A percentile compares a stretch with the other conserved stretches of the same genome.
Evolutionary conservation across 805 yeast genomes (phyloP).

Genomic region (Pichia membranifaciens): DNA sequence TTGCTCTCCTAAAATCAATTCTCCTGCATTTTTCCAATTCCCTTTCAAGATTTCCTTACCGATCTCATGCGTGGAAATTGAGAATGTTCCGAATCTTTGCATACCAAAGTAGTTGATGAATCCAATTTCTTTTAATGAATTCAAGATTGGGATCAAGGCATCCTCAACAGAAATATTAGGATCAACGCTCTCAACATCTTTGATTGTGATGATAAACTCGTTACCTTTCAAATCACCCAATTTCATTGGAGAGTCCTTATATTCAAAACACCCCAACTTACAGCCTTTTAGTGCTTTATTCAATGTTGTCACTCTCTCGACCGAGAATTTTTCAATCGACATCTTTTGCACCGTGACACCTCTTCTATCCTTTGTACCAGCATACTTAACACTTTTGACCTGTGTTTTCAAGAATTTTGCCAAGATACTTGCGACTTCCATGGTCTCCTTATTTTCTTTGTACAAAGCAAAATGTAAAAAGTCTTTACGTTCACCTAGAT

Average conservation of each 20-base stretch:
- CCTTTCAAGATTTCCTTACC: constrained; percentile 68
- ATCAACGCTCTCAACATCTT: constrained; percentile 52
- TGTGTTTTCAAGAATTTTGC: constrained; percentile 71
- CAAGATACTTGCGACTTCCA: constrained; percentile 82
- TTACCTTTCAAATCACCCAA: constrained; percentile 88
- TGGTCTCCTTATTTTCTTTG: constrained; percentile 94
- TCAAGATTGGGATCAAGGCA: constrained; percentile 46
- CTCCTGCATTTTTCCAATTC: constrained; percentile 77
- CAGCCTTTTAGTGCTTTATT: constrained; percentile 75
- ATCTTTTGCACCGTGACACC: constrained; percentile 89
- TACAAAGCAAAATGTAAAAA: constrained; percentile 74
- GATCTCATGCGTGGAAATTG: constrained; percentile 81
- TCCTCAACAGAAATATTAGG: constrained; percentile 35
- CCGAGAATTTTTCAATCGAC: constrained; percentile 61
- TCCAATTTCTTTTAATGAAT: constrained; percentile 59
- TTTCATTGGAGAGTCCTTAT: constrained; percentile 52
- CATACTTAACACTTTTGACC: constrained; percentile 65
- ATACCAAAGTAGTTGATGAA: constrained; percentile 95
- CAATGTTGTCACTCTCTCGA: constrained; percentile 68
- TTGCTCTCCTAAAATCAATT: constrained; percentile 78
- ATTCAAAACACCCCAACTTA: constrained; percentile 71
- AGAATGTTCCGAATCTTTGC: constrained; percentile 97
- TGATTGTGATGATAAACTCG: constrained; percentile 77
- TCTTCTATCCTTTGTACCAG: constrained; percentile 96
- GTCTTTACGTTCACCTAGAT: constrained; percentile 65